These are phyloP conservation scores for Rhodotorula diobovata DNA, from an alignment of 768 basidiomycete species.

Conservation along the genomic window DNA sequence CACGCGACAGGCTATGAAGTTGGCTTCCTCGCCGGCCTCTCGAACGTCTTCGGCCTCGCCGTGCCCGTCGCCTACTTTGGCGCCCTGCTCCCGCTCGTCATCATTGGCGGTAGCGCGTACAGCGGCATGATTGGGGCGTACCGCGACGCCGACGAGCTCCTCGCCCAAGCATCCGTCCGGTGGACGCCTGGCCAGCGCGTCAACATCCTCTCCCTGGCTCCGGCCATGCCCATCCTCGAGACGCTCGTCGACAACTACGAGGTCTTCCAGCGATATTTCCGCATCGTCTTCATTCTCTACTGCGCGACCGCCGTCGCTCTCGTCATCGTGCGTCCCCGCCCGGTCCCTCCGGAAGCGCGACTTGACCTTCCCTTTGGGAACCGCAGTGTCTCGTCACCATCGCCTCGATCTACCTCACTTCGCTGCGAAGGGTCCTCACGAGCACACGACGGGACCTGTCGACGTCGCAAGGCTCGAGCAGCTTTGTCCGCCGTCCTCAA, in stretches of 20 bases:
- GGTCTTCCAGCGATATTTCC: neutral
- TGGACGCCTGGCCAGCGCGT: neutral
- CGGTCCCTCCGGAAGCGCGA: neutral
- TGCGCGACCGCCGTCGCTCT: neutral
- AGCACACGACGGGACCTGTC: neutral
- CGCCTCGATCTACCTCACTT: constrained; percentile 8
- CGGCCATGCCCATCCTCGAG: neutral
- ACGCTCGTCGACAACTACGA: neutral
- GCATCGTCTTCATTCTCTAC: constrained; percentile 10
- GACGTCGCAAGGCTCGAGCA: neutral
- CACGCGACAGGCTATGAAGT: neutral
- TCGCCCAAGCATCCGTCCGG: neutral
- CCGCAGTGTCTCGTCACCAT: constrained; percentile 1
- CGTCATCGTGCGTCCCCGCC: neutral
- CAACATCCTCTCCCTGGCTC: neutral
- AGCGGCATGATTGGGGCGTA: neutral
- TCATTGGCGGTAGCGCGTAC: constrained; percentile 12
- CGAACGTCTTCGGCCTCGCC: constrained; percentile 4
- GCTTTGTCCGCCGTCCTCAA: neutral
- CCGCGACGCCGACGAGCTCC: neutral
- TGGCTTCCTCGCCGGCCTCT: neutral
- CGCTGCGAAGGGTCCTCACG: neutral
- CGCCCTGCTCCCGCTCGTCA: constrained; percentile 10
- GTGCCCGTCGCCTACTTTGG: neutral
- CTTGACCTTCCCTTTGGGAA: neutral